These are phyloP conservation scores for Lactarius psammicola DNA, from an alignment of 768 basidiomycete genomes.

Conservation along the genomic window DNA sequence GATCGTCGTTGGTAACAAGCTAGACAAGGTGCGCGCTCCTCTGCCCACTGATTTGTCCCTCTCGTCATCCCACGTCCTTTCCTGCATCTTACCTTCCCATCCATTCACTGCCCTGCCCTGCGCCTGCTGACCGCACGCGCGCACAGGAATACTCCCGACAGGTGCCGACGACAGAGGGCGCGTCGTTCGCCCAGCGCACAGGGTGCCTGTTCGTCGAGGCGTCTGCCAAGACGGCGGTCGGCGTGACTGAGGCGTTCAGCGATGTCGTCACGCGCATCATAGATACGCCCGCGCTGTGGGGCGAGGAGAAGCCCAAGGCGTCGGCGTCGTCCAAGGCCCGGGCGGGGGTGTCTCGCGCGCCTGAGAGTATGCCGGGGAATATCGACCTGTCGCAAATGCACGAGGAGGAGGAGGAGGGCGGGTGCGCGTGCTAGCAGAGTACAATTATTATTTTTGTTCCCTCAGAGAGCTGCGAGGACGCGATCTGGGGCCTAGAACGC, in stretches of 20 bases:
- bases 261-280: slow-evolving; percentile 81
- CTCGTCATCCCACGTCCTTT: no score
- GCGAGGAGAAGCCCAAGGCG: slow-evolving; percentile 34
- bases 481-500: not conserved
- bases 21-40: slow-evolving; percentile 72
- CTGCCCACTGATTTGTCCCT: no score
- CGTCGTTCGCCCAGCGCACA: slow-evolving; percentile 78
- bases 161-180: slow-evolving; percentile 75
- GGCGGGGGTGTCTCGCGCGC: slow-evolving; percentile 9
- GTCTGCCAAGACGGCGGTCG: slow-evolving; percentile 86
- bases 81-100: not conserved
- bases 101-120: not conserved
- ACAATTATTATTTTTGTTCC: not conserved
- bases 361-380: slow-evolving; percentile 43
- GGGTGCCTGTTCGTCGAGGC: slow-evolving; percentile 87
- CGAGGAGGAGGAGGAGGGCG: slow-evolving; percentile 31
- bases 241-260: slow-evolving; percentile 73
- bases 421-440: slow-evolving; percentile 37
- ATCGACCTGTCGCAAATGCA: slow-evolving; percentile 37
- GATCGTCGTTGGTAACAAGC: slow-evolving; percentile 93
- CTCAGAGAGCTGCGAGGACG: not conserved
- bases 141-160: slow-evolving; percentile 84
- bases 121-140: not conserved
- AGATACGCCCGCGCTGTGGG: slow-evolving; percentile 82
- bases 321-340: slow-evolving; percentile 24